A percentile compares a stretch with the other conserved stretches of the same genome.
Evolutionary conservation across 2,329 filamentous ascomycete species (phyloP).

Genomic region (Orbilia javanica): DNA sequence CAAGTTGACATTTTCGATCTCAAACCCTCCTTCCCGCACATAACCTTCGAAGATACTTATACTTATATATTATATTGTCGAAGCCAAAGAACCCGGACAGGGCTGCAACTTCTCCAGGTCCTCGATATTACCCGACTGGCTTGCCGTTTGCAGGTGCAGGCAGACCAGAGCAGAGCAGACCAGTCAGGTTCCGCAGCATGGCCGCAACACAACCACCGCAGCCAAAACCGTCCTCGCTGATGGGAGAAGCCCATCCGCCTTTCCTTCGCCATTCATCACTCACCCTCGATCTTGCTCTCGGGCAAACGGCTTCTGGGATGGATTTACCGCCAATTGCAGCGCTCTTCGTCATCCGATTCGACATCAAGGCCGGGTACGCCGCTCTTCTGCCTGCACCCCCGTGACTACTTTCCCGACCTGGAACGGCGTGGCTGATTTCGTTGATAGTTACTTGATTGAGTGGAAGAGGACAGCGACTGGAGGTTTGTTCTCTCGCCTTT

Average conservation of each 20-base stretch:
- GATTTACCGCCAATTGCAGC: slow-evolving; percentile 77
- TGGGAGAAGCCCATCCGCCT: slow-evolving; percentile 30
- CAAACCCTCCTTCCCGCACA: neutral
- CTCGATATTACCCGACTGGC: slow-evolving; percentile 31
- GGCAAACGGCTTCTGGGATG: slow-evolving; percentile 50
- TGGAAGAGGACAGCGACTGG: slow-evolving; percentile 83
- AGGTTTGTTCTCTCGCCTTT: slow-evolving; percentile 67
- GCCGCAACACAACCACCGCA: slow-evolving; percentile 42
- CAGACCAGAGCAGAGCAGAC: slow-evolving; percentile 43
- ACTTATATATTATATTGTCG: too few relatives aligned
- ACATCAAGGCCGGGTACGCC: slow-evolving; percentile 85
- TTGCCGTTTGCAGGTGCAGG: slow-evolving; percentile 17
- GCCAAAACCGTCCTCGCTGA: slow-evolving; percentile 36
- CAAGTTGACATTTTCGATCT: slow-evolving; percentile 46
- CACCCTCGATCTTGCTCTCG: slow-evolving; percentile 59
- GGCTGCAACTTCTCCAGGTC: slow-evolving; percentile 14
- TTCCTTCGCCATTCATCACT: slow-evolving; percentile 57
- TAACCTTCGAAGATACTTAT: neutral
- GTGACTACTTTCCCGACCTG: slow-evolving; percentile 27
- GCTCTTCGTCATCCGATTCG: slow-evolving; percentile 89
- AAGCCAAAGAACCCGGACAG: neutral
- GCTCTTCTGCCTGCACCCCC: slow-evolving; percentile 13
- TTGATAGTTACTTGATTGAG: slow-evolving; percentile 78
- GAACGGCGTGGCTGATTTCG: slow-evolving; percentile 28
- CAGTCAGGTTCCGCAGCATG: slow-evolving; percentile 48